A percentile compares a stretch with the other conserved stretches of the same genome.
Evolutionary conservation across 768 basidiomycete genomes (phyloP).

Genomic region (Mycena venus): DNA sequence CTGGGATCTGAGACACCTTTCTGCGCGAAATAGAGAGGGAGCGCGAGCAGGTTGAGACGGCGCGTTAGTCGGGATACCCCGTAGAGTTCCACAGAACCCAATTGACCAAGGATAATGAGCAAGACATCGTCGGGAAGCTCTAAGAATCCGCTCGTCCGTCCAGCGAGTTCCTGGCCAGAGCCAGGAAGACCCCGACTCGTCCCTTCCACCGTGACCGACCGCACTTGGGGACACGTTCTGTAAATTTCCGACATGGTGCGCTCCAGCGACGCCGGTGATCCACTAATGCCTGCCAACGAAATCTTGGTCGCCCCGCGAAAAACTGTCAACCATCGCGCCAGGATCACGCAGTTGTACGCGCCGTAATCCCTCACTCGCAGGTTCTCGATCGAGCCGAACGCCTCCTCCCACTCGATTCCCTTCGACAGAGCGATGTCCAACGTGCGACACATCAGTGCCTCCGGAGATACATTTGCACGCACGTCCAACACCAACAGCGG

Average conservation of each 20-base stretch:
- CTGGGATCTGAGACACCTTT: not conserved
- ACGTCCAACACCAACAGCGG: slow-evolving; percentile 1
- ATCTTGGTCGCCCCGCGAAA: not conserved
- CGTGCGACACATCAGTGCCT: slow-evolving; percentile 14
- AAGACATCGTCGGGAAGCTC: slow-evolving; percentile 26
- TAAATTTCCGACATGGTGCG: not conserved
- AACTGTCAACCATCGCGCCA: slow-evolving; percentile 3
- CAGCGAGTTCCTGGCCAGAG: not conserved
- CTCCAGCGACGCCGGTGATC: not conserved
- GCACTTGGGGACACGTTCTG: not conserved
- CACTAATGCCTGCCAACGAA: not conserved
- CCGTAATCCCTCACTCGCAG: slow-evolving; percentile 5
- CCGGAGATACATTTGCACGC: not conserved
- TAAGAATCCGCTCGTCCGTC: not conserved
- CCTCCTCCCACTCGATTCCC: not conserved
- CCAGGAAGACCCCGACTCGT: not conserved
- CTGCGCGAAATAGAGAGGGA: not conserved
- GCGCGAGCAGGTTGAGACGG: slow-evolving; percentile 23
- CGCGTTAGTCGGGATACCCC: slow-evolving; percentile 5
- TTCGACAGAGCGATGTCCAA: slow-evolving; percentile 11
- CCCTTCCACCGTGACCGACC: not conserved
- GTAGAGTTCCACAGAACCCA: slow-evolving; percentile 2
- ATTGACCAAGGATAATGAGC: not conserved
- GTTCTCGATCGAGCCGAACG: not conserved
- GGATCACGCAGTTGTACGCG: not conserved